These are phyloP conservation scores for Articulospora tetracladia DNA, from an alignment of 495 filamentous ascomycete genomes.

Conservation along the genomic window DNA sequence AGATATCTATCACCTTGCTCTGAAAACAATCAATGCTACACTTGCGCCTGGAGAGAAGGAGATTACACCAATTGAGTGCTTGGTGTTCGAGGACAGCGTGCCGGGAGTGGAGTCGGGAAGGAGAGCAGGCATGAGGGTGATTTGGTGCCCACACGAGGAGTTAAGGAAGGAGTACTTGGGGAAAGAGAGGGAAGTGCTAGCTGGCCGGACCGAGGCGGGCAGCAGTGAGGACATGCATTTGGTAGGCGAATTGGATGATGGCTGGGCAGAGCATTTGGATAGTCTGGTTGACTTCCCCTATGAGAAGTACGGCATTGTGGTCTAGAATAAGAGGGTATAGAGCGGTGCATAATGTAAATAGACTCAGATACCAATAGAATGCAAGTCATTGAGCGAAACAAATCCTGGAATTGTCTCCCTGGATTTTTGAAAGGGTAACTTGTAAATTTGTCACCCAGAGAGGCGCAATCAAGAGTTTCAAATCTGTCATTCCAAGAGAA, in stretches of 20 bases:
- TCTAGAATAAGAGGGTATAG: neutral
- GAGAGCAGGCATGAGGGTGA: slow-evolving; percentile 89
- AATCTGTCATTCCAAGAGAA: no score
- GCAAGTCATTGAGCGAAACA: neutral
- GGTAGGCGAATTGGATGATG: slow-evolving; percentile 63
- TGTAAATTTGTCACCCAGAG: no score
- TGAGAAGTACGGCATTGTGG: slow-evolving; percentile 60
- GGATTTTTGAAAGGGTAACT: no score
- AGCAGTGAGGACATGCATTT: slow-evolving; percentile 45
- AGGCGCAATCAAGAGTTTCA: no score
- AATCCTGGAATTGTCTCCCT: neutral
- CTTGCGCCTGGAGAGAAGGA: slow-evolving; percentile 60
- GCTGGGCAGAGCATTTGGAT: slow-evolving; percentile 61
- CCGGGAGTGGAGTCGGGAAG: slow-evolving; percentile 89
- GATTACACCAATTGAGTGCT: slow-evolving; percentile 79
- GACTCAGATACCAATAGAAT: no score
- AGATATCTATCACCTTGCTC: slow-evolving; percentile 89
- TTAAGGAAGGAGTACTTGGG: slow-evolving; percentile 72
- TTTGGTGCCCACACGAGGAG: slow-evolving; percentile 87
- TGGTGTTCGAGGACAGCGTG: slow-evolving; percentile 95
- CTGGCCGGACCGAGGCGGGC: slow-evolving; percentile 70
- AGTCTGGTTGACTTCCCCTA: slow-evolving; percentile 72
- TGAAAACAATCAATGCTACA: slow-evolving; percentile 77
- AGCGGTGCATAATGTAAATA: neutral
- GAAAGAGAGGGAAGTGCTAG: slow-evolving; percentile 77